Conservation (phyloP, 2,329 filamentous ascomycete genomes). For the Microthyrium microscopicum region DNA sequence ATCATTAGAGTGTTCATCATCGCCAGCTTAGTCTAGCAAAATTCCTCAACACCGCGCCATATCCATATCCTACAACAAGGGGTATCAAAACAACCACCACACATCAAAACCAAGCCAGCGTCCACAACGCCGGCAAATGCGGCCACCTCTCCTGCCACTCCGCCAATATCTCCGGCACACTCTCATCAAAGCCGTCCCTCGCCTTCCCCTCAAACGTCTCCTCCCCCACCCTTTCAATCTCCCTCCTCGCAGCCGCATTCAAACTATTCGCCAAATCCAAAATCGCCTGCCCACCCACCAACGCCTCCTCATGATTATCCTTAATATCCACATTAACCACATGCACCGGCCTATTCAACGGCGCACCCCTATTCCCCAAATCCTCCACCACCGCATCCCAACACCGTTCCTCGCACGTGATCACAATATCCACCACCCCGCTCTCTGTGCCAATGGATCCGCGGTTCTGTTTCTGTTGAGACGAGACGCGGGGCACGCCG, state of each 20-base stretch:
- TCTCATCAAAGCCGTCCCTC: constrained; percentile 72
- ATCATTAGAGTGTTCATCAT: too few species aligned
- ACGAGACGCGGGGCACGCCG: constrained; percentile 49
- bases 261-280: constrained; percentile 75
- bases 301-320: constrained; percentile 93
- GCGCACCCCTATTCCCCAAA: constrained; percentile 66
- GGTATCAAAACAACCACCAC: background rate
- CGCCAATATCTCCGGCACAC: constrained; percentile 78
- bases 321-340: constrained; percentile 98
- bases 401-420: constrained; percentile 94
- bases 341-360: constrained; percentile 83
- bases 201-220: constrained; percentile 49
- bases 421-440: constrained; percentile 81
- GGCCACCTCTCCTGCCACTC: constrained; percentile 95
- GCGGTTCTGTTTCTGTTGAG: constrained; percentile 46
- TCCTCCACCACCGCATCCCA: constrained; percentile 98
- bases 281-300: constrained; percentile 79
- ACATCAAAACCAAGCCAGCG: constrained; percentile 70
- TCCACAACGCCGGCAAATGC: constrained; percentile 81
- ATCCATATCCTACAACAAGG: too few species aligned
- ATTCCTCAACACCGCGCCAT: too few species aligned
- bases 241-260: constrained; percentile 64
- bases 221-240: constrained; percentile 49
- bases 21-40: too few species aligned
- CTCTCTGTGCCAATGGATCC: constrained; percentile 70